These are phyloP conservation scores for Vigna trinervia DNA, from an alignment of 306 rosid species.

Conservation along the genomic window DNA sequence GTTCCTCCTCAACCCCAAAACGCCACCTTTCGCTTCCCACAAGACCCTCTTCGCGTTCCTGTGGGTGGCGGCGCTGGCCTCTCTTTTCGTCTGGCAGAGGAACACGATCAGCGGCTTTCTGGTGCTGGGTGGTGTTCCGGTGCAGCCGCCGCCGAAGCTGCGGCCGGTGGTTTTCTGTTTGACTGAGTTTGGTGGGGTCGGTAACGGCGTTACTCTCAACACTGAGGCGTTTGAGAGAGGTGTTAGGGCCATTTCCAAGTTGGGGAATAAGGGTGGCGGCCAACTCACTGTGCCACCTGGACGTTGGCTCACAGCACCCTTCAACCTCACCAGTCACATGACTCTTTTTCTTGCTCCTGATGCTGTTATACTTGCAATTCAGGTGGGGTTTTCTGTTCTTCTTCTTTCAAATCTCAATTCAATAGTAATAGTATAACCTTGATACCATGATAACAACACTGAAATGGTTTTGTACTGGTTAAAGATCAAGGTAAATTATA, in stretches of 20 bases:
- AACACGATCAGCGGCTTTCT: slow-evolving; percentile 51
- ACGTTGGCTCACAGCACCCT: slow-evolving; percentile 91
- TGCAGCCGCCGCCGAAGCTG: slow-evolving; percentile 54
- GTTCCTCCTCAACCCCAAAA: slow-evolving; percentile 47
- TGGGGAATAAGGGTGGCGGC: slow-evolving; percentile 73
- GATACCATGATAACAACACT: too few species aligned
- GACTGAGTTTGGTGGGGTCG: slow-evolving; percentile 88
- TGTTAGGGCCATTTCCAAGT: slow-evolving; percentile 64
- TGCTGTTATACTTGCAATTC: slow-evolving; percentile 77
- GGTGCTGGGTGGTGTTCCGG: slow-evolving; percentile 42
- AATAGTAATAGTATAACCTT: too few species aligned
- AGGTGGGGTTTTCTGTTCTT: slow-evolving; percentile 45
- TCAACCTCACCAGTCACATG: slow-evolving; percentile 88
- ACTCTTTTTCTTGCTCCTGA: slow-evolving; percentile 80
- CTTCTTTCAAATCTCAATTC: background rate
- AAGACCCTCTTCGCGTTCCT: slow-evolving; percentile 65
- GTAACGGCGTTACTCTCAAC: slow-evolving; percentile 81
- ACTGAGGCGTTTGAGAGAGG: slow-evolving; percentile 84
- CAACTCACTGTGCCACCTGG: slow-evolving; percentile 96
- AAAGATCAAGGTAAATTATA: too few species aligned
- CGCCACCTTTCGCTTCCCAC: slow-evolving; percentile 59
- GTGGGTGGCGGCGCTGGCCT: slow-evolving; percentile 64
- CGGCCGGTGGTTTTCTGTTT: slow-evolving; percentile 75
- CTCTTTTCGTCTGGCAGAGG: slow-evolving; percentile 75
- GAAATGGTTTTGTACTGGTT: too few species aligned